A percentile compares a stretch with the other conserved stretches of the same genome.
Conservation (phyloP, 306 rosid genomes). For the Canavalia gladiata region DNA sequence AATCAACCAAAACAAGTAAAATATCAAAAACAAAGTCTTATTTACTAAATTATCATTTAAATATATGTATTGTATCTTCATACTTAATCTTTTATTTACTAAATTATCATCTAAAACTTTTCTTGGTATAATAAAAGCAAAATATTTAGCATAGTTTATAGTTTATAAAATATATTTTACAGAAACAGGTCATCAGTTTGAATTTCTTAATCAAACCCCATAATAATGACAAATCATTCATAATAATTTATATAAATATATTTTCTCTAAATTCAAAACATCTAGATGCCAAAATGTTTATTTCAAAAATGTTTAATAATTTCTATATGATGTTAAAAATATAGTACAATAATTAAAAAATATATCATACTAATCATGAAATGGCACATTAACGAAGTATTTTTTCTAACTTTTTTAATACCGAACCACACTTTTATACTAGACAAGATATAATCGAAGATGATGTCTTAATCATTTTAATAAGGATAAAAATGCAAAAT, state of each 20-base stretch:
- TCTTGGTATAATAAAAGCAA: too few relatives aligned
- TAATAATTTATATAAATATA: not conserved
- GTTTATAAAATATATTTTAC: too few relatives aligned
- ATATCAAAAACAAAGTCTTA: too few relatives aligned
- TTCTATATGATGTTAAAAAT: not conserved
- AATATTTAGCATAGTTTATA: too few relatives aligned
- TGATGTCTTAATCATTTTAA: not conserved
- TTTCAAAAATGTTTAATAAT: not conserved
- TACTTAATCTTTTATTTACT: too few relatives aligned
- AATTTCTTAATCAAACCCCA: not conserved
- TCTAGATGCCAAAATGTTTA: not conserved
- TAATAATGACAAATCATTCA: not conserved
- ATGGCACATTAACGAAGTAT: not conserved
- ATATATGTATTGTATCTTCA: too few relatives aligned
- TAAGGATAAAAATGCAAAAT: not conserved
- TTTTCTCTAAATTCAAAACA: too few relatives aligned
- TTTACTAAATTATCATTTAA: too few relatives aligned
- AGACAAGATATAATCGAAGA: not conserved
- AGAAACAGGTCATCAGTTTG: not conserved
- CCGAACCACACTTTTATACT: not conserved
- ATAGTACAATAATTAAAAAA: not conserved
- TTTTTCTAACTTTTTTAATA: not conserved
- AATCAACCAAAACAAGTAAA: too few relatives aligned
- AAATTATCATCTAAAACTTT: too few relatives aligned
- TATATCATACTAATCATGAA: not conserved